Evolutionary conservation across 2,329 filamentous ascomycete genomes (phyloP), one percentile per base, ranked within the genome.

Genomic region (Lizonia empirigonia): DNA sequence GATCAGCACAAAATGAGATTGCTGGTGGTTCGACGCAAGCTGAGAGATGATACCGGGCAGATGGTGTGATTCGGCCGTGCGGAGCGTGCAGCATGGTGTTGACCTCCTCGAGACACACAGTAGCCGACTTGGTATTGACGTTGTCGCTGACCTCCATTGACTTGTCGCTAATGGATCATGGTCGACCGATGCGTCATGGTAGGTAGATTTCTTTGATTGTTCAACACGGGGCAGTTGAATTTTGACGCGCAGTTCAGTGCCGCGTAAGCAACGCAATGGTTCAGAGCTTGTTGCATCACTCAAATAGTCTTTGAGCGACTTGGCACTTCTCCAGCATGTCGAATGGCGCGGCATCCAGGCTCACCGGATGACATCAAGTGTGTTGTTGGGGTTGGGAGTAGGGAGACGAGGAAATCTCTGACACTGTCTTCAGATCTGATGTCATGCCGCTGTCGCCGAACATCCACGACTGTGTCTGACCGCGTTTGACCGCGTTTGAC

Each of bases 401-500:
- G n/a, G n/a, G n/a, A 15, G 30, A 23, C 22, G 30, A 26, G 27
- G 29, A 19, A 20, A 30, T 33, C 33, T 29, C 29, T 40, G 22
- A 16, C 20, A 20, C 26, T 27, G 32, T 41, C 20, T 27, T 23
- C 19, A 35, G 9, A 19, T 22, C 35, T 59, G 48, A 56, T 58
- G 55, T 57, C 56, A 57, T 58, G 30, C 46, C 57, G 45, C 42
- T 38, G 46, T 59, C 35, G 46, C 45, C 50, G 40, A 49, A 24
- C 22, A 35, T 40, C 20, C 33, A 53, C 27, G 34, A 35, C 22
- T 38, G 30, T 33, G 58, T 55, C 47, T 56, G 48, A 47, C 60
- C 58, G 44, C 57, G 51, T 57, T 60, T 26, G 48, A 48, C 38
- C 46, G 52, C 45, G 44, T 53, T 34, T 56, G 53, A 46, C 39